Conservation (phyloP, 148 eudicot species). For the Rhododendron simsii region DNA sequence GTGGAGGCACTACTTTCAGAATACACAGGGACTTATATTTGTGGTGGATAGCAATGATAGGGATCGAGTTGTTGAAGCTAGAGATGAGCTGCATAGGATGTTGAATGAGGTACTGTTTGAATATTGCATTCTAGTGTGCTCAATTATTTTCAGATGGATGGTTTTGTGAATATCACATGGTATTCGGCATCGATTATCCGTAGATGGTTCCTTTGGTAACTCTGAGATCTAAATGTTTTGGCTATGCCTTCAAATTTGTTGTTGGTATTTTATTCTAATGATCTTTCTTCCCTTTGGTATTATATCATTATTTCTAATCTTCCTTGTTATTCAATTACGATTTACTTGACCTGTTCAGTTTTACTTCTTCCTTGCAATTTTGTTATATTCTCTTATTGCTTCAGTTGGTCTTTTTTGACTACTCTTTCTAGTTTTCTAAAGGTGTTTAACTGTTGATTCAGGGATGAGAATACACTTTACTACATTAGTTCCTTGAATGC, state of each 20-base stretch:
- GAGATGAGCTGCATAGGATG: constrained; percentile 53
- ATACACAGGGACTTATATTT: constrained; percentile 53
- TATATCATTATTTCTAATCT: neutral
- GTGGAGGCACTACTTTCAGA: constrained; percentile 61
- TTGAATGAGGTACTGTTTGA: constrained; percentile 40
- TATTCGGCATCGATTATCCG: neutral
- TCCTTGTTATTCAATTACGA: neutral
- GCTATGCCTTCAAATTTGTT: neutral
- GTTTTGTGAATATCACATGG: neutral
- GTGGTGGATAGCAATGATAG: constrained; percentile 58
- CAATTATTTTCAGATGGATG: neutral
- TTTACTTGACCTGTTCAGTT: neutral
- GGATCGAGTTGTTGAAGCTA: constrained; percentile 52
- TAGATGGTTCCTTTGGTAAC: too few species aligned
- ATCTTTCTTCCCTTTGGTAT: neutral
- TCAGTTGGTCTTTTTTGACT: neutral
- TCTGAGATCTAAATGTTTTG: neutral
- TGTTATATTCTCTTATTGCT: neutral
- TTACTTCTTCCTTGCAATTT: neutral
- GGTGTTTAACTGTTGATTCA: neutral
- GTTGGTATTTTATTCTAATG: neutral
- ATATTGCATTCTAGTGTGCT: neutral
- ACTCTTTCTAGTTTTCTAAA: neutral
- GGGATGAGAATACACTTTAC: neutral
- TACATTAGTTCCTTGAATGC: neutral